Conservation (phyloP, 2,329 filamentous ascomycete species). For the Ophiostoma fasciatum region DNA sequence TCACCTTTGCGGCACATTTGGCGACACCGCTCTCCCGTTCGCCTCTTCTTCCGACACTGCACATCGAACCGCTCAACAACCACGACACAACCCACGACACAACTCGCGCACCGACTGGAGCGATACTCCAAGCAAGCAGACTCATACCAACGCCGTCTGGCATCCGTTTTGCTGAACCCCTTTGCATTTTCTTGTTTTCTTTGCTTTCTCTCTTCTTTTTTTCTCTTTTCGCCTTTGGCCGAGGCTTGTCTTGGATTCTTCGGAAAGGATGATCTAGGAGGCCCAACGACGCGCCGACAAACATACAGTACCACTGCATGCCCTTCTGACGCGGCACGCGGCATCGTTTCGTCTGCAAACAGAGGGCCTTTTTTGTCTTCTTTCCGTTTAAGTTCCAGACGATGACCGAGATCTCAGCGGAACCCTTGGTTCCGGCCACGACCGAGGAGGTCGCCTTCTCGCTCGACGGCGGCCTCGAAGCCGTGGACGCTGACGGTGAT, state of each 20-base stretch:
- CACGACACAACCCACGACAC: no score
- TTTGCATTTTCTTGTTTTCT: no score
- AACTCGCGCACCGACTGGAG: no score
- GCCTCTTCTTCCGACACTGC: no score
- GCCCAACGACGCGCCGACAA: neutral
- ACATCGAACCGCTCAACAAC: no score
- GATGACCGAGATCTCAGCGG: slow-evolving; percentile 12
- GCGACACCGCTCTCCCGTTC: no score
- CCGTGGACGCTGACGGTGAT: slow-evolving; percentile 13
- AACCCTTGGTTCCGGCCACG: slow-evolving; percentile 4
- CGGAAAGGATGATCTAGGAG: neutral
- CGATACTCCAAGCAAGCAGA: no score
- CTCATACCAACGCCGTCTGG: neutral
- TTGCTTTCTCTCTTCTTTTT: neutral
- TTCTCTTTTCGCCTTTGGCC: neutral
- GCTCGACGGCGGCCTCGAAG: slow-evolving; percentile 9
- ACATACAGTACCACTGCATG: no score
- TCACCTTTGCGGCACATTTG: neutral
- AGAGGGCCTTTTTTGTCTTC: no score
- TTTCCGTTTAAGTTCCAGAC: no score
- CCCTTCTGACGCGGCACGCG: no score
- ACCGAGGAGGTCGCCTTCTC: slow-evolving; percentile 13
- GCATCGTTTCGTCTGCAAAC: neutral
- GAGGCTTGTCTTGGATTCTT: neutral
- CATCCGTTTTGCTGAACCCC: no score